These are phyloP conservation scores for Erythrobasidium hasegawianum DNA, from an alignment of 1,284 basidiomycete genomes.

Conservation along the genomic window DNA sequence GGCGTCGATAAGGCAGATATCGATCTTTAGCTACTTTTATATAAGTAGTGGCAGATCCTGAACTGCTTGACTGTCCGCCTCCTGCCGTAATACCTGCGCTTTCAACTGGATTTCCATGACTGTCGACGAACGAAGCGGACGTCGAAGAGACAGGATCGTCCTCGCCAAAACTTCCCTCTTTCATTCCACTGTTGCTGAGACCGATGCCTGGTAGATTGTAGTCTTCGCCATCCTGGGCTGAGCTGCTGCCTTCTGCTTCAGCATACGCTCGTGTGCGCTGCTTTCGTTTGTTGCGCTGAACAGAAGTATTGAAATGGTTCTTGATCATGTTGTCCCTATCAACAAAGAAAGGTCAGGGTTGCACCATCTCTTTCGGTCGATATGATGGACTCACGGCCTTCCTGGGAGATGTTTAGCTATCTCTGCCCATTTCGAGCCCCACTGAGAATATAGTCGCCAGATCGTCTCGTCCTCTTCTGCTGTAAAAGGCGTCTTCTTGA, in stretches of 20 bases:
- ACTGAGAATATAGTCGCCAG: conserved; percentile 39
- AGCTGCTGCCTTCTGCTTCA: background rate
- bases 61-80: too few species aligned
- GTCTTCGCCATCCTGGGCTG: too few species aligned
- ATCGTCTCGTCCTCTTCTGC: conserved; percentile 44
- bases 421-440: conserved; percentile 46
- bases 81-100: too few species aligned
- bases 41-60: too few species aligned
- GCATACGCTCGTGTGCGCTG: background rate
- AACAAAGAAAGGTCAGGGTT: background rate
- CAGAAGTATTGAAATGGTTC: conserved; percentile 45
- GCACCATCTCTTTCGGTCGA: background rate
- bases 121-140: too few species aligned
- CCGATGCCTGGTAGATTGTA: too few species aligned
- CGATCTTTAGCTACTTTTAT: too few species aligned
- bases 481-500: conserved; percentile 45
- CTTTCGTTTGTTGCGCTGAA: conserved; percentile 25
- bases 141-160: too few species aligned
- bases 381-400: conserved; percentile 35
- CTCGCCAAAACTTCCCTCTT: too few species aligned
- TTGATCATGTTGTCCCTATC: conserved; percentile 46
- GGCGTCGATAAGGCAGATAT: too few species aligned
- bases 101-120: too few species aligned
- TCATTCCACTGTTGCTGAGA: too few species aligned
- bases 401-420: conserved; percentile 45